These are phyloP conservation scores for Sordariomycetes sp. DNA, from an alignment of 2,329 filamentous ascomycete species.

Conservation along the genomic window DNA sequence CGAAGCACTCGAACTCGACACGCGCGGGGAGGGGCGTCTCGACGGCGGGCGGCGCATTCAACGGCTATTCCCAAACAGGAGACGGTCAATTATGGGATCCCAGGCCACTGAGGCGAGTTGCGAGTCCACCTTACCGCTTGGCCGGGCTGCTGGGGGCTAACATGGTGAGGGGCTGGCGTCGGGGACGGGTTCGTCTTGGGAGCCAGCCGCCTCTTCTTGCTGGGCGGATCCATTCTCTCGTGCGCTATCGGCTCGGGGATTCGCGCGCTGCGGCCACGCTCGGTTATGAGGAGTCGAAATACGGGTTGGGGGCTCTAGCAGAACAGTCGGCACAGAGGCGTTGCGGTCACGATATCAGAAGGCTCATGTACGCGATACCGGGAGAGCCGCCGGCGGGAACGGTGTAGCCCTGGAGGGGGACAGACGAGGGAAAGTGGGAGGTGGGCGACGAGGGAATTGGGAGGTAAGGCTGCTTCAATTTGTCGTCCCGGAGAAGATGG, in stretches of 20 bases:
- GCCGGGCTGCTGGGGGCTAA: not conserved
- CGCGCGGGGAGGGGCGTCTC: slow-evolving; percentile 27
- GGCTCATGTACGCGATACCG: not conserved
- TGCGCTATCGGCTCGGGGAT: not conserved
- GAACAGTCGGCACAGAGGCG: not conserved
- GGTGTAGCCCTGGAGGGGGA: not conserved
- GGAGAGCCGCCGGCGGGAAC: not conserved
- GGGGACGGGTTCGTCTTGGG: slow-evolving; percentile 19
- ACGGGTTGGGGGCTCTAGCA: not conserved
- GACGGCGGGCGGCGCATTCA: slow-evolving; percentile 6
- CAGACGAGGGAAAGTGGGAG: not conserved
- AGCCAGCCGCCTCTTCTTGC: slow-evolving; percentile 31
- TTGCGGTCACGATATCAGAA: not conserved
- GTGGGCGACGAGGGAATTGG: not conserved
- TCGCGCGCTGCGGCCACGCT: not conserved
- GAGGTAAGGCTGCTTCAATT: slow-evolving; percentile 3
- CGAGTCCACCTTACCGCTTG: not conserved
- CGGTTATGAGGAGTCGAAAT: not conserved
- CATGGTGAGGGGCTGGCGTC: not conserved
- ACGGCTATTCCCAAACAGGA: slow-evolving; percentile 1
- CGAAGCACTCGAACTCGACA: slow-evolving; percentile 57
- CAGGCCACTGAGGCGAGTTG: not conserved
- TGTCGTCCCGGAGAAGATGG: not conserved
- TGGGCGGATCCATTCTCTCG: slow-evolving; percentile 27
- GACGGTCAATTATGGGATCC: not conserved